Base-by-base conservation (phyloP, 495 filamentous ascomycete genomes). In the Sordaria brevicollis region DNA sequence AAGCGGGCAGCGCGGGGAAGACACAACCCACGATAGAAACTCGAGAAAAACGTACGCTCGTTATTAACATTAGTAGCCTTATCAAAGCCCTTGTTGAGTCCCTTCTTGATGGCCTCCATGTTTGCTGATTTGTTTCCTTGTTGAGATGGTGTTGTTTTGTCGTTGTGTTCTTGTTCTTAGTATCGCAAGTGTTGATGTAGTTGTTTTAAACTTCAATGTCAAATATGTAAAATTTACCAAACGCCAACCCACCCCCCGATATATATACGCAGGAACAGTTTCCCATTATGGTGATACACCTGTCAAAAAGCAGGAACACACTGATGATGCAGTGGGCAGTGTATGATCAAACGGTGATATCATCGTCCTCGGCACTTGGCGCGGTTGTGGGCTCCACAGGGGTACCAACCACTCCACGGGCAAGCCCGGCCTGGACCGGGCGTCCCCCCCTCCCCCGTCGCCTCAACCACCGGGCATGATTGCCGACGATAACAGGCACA, bases 51-150 rank as follows among this genome's bases (percentile, higher is more conserved):
- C 73, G n/a, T 68, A 74, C 71, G 73, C 57, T 74, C 73, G 0
- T 69, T 4, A 5, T 74, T 39, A 15, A 25, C 43, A 17, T 13
- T 57, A 2, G 67, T 69, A 1, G 67, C 73, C 65, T 69, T 69
- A 11, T 74, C 73, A 10, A 69, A 21, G 4, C 70, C 71, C 62
- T 72, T 74, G 29, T 67, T 68, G 29, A 69, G 11, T 3, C 66
- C 54, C 11, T 66, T 41, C 35, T 72, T 72, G 66, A 67, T 8
- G 35, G 70, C 65, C 11, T 72, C 68, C 71, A 73, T 72, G 11
- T 15, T 37, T 5, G 17, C 3, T 38, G 34, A 21, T 35, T 4
- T 67, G 13, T 37, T 38, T 17, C n/a, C n/a, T n/a, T 37, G 17
- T 38, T 3, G 34, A 39, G n/a, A n/a, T n/a, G n/a, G n/a, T 29